Conservation (phyloP, 2,329 filamentous ascomycete species). For the Stagonosporopsis chrysanthemi region DNA sequence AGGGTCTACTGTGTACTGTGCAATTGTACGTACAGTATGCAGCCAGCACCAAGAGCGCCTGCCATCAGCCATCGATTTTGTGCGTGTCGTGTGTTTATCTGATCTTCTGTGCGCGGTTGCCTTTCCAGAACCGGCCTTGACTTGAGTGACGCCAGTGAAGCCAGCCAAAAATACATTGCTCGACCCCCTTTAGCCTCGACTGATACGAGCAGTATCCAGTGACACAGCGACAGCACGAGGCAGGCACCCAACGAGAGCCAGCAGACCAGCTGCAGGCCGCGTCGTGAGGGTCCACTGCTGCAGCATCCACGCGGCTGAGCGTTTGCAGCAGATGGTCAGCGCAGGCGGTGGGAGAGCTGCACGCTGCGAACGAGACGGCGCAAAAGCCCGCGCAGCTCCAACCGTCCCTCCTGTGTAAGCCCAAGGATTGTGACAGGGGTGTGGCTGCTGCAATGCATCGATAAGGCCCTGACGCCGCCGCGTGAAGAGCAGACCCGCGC, state of each 20-base stretch:
- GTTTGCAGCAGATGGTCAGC: constrained; percentile 38
- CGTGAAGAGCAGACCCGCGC: constrained; percentile 22
- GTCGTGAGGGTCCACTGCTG: constrained; percentile 19
- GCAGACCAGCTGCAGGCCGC: constrained; percentile 25
- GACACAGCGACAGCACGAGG: constrained; percentile 7
- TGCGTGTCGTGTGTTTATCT: constrained; percentile 3
- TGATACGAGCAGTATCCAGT: constrained; percentile 28
- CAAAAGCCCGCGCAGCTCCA: constrained; percentile 13
- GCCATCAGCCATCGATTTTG: constrained; percentile 22
- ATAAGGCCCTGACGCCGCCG: constrained; percentile 37
- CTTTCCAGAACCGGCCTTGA: not conserved
- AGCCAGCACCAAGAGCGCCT: constrained; percentile 1
- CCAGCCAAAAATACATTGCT: constrained; percentile 23
- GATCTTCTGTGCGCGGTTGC: constrained; percentile 21
- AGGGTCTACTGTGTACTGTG: not conserved
- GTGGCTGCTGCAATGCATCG: constrained; percentile 29
- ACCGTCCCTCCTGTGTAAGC: constrained; percentile 21
- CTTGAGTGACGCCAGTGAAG: constrained; percentile 1
- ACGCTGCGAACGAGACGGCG: constrained; percentile 1
- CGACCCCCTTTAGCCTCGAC: constrained; percentile 29
- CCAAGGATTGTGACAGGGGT: constrained; percentile 25
- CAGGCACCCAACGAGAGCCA: constrained; percentile 11
- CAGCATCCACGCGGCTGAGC: constrained; percentile 38
- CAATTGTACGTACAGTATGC: not conserved
- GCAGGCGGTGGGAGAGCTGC: constrained; percentile 27